A percentile compares a stretch with the other conserved stretches of the same genome.
Conservation (phyloP, 805 yeast species). For the Yarrowia sp. region DNA sequence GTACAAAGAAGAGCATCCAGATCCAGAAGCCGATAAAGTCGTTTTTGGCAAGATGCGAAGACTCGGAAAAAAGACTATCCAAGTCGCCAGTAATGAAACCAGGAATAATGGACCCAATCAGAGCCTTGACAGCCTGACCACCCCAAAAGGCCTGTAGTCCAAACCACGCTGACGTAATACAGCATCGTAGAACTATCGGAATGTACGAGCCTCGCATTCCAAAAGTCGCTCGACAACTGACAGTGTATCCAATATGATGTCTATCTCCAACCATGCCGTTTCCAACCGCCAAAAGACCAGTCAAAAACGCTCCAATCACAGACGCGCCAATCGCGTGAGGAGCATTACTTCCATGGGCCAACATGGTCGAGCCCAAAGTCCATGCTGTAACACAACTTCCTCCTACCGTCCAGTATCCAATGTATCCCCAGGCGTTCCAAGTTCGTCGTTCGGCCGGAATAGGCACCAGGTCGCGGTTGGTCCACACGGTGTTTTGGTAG, state of each 20-base stretch:
- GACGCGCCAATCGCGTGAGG: slow-evolving; percentile 46
- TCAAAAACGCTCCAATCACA: slow-evolving; percentile 43
- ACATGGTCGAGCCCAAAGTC: slow-evolving; percentile 44
- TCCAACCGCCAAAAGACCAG: slow-evolving; percentile 42
- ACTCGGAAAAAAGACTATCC: slow-evolving; percentile 42
- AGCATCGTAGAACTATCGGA: slow-evolving; percentile 45
- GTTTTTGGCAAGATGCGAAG: slow-evolving; percentile 37
- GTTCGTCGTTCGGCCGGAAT: slow-evolving; percentile 46
- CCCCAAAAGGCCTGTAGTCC: slow-evolving; percentile 49
- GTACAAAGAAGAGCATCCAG: slow-evolving; percentile 33
- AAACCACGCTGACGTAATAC: slow-evolving; percentile 48
- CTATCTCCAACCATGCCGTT: slow-evolving; percentile 49
- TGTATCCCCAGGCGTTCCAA: slow-evolving; percentile 46
- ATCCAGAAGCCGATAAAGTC: slow-evolving; percentile 45
- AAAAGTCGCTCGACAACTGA: slow-evolving; percentile 45
- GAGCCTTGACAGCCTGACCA: slow-evolving; percentile 43
- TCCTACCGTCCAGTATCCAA: slow-evolving; percentile 32
- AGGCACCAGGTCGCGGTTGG: slow-evolving; percentile 43
- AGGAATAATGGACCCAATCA: slow-evolving; percentile 42
- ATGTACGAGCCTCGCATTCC: slow-evolving; percentile 48
- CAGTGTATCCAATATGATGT: slow-evolving; percentile 51
- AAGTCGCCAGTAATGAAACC: slow-evolving; percentile 38
- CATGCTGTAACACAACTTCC: slow-evolving; percentile 43
- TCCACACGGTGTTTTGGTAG: slow-evolving; percentile 27
- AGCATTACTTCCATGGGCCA: slow-evolving; percentile 45